These are phyloP conservation scores for Magnaporthales sp. DNA, from an alignment of 2,329 filamentous ascomycete genomes.

Conservation along the genomic window DNA sequence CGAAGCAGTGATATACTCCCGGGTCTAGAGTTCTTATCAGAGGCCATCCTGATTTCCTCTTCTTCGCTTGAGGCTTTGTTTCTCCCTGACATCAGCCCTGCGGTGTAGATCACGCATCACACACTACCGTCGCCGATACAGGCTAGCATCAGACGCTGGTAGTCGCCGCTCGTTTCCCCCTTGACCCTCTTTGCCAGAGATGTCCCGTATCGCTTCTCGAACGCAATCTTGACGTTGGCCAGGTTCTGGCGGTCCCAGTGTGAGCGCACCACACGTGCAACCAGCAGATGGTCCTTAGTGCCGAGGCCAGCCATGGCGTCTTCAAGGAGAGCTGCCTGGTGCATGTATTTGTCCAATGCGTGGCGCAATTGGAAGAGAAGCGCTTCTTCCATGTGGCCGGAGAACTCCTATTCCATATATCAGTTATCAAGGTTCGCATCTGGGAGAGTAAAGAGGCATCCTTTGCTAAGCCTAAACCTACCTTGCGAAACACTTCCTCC, in stretches of 20 bases:
- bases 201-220: slow-evolving; percentile 59
- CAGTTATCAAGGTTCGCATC: neutral
- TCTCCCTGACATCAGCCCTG: neutral
- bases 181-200: slow-evolving; percentile 62
- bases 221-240: slow-evolving; percentile 71
- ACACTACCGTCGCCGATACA: slow-evolving; percentile 37
- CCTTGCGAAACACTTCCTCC: slow-evolving; percentile 64
- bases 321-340: slow-evolving; percentile 76
- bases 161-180: slow-evolving; percentile 81
- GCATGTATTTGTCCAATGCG: slow-evolving; percentile 72
- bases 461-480: slow-evolving; percentile 23
- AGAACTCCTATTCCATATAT: slow-evolving; percentile 55
- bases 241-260: slow-evolving; percentile 78
- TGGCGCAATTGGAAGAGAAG: slow-evolving; percentile 71
- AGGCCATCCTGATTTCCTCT: neutral
- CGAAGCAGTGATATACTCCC: neutral
- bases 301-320: slow-evolving; percentile 79
- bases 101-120: neutral
- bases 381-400: slow-evolving; percentile 84
- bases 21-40: neutral
- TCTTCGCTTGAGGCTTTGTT: neutral
- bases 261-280: slow-evolving; percentile 66
- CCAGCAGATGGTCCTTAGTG: slow-evolving; percentile 75
- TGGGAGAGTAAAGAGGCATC: neutral
- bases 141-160: slow-evolving; percentile 68